A percentile compares a stretch with the other conserved stretches of the same genome.
phyloP scores from a whole-genome alignment of 1,284 basidiomycete species.

The Rhodotorula sp. region DNA sequence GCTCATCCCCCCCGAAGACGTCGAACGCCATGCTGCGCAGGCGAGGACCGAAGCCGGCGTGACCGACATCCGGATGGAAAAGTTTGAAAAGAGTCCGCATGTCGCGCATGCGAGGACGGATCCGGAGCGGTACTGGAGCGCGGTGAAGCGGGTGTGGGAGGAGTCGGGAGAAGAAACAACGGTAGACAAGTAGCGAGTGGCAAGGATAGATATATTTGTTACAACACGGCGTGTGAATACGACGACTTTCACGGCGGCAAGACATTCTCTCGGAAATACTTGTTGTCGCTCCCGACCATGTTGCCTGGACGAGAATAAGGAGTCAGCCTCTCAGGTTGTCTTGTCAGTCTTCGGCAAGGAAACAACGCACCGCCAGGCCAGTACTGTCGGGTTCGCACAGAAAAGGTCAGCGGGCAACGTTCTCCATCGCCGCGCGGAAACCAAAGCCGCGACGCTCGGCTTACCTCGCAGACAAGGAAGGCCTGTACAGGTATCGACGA shows the following conservation, averaged over 20 bases:
- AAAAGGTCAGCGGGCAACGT: too few species aligned
- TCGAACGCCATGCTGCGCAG: conserved; percentile 21
- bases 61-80: conserved; percentile 11
- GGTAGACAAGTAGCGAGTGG: not conserved
- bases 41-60: conserved; percentile 5
- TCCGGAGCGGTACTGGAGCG: conserved; percentile 30
- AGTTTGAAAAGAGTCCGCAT: conserved; percentile 31
- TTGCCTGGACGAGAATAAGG: not conserved
- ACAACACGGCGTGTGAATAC: not conserved
- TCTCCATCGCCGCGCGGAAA: too few species aligned
- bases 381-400: not conserved
- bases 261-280: conserved; percentile 13
- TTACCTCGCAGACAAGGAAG: not conserved
- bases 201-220: not conserved
- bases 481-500: too few species aligned
- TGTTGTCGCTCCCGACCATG: not conserved
- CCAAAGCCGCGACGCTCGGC: not conserved
- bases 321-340: too few species aligned
- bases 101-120: conserved; percentile 33
- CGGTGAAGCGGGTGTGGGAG: conserved; percentile 27
- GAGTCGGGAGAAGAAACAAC: not conserved
- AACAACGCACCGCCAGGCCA: not conserved
- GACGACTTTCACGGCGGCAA: not conserved
- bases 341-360: not conserved
- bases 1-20: conserved; percentile 29